Evolutionary conservation across 129 eudicot genomes (phyloP), one percentile per base, ranked within the genome.

Genomic region (Gnaphalium uliginosum): DNA sequence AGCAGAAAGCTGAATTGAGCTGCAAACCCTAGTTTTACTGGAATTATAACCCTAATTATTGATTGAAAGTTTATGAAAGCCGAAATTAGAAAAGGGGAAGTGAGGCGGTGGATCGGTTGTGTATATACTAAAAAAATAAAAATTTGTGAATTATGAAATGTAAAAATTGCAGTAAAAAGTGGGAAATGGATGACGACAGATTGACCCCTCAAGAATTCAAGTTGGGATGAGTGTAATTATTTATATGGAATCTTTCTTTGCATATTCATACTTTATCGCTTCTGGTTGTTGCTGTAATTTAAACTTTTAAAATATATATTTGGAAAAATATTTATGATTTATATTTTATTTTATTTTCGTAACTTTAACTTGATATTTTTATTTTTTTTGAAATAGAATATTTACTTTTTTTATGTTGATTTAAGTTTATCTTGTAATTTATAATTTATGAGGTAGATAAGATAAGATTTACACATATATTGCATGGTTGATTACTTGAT

Each of bases 61-160:
- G 66, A 71, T 21, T 30, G 27, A 50, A 43, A 59, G 18, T 26
- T 68, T 39, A 65, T 60, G 71, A n/a, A n/a, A 62, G 6, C 26
- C 21, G 29, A 66, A 66, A 66, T 73, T 46, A 69, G 51, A 15
- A 57, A 64, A 7, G 66, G 69, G 79, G 79, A 8, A 57, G 73
- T 15, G 66, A 77, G 79, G 79, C 79, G 79, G 83, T 80, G 83
- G 74, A 73, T 66, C 64, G 56, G 35, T 71, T 71, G 32, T 0
- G 29, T 59, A 17, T 25, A 27, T 3, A 37, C 8, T 19, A 2
- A 21, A 41, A 25, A 41, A 41, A 37, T 37, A 37, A 37, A 37
- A 19, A 37, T 11, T 33, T 30, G 19, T 25, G 23, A 41, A 17
- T 19, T 54, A 25, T 57, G 23, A 50, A 66, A 27, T 54, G 60